Conservation (phyloP, 306 rosid species). For the Potentilla sterilis region DNA sequence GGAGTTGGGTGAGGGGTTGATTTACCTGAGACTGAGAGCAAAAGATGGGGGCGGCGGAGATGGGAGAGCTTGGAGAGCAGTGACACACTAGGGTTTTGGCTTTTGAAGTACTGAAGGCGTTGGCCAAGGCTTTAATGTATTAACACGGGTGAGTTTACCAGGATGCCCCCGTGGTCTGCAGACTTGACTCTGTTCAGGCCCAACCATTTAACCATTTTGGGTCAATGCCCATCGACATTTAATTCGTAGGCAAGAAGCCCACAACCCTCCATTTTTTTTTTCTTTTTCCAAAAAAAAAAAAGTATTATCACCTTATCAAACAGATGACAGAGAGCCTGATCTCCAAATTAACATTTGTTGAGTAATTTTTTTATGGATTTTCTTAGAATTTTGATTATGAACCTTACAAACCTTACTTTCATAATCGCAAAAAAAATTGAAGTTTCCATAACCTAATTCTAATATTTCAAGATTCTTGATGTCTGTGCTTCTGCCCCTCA, state of each 20-base stretch:
- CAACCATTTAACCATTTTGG: not conserved
- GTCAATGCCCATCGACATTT: not conserved
- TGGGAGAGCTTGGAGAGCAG: not conserved
- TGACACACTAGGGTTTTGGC: not conserved
- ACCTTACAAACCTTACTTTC: too few relatives aligned
- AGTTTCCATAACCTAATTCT: too few relatives aligned
- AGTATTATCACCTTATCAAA: too few relatives aligned
- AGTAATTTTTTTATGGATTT: too few relatives aligned
- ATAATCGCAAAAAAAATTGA: too few relatives aligned
- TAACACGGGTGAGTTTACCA: not conserved
- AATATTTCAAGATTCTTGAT: too few relatives aligned
- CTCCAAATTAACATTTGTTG: too few relatives aligned
- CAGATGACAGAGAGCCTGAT: too few relatives aligned
- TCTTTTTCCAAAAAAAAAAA: too few relatives aligned
- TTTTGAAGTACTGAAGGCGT: not conserved
- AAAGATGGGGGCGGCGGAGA: not conserved
- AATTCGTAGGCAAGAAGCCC: not conserved
- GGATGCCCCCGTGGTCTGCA: not conserved
- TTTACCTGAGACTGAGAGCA: conserved; percentile 14
- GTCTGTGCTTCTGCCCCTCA: too few relatives aligned
- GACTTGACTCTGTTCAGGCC: not conserved
- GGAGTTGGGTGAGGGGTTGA: not conserved
- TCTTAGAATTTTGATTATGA: too few relatives aligned
- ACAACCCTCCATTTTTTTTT: too few relatives aligned
- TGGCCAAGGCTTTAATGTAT: not conserved